A percentile compares a stretch with the other conserved stretches of the same genome.
Conservation (phyloP, 768 basidiomycete species). For the Artomyces pyxidatus region DNA sequence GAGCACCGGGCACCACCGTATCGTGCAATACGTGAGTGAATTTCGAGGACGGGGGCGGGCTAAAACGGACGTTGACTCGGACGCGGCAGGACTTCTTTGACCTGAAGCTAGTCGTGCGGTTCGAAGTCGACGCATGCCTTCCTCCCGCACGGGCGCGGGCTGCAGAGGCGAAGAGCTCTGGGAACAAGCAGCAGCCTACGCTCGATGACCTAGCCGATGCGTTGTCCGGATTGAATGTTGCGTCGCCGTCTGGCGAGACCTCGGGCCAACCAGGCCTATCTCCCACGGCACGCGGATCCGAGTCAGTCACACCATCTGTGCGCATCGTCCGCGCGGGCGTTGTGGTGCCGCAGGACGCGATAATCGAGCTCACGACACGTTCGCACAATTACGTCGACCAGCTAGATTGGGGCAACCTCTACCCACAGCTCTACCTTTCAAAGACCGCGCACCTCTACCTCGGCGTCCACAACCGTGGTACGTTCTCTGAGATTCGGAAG, state of each 20-base stretch:
- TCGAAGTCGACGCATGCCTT: conserved; percentile 40
- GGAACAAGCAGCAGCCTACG: not conserved
- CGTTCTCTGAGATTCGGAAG: conserved; percentile 43
- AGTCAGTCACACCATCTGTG: not conserved
- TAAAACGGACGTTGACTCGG: not conserved
- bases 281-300: not conserved
- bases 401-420: conserved; percentile 49
- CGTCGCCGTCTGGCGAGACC: not conserved
- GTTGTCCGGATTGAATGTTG: not conserved
- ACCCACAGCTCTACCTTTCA: conserved; percentile 61
- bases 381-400: conserved; percentile 9
- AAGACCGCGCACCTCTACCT: conserved; percentile 56
- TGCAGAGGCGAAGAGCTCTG: not conserved
- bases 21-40: conserved; percentile 45
- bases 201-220: not conserved
- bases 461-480: conserved; percentile 45
- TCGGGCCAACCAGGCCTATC: not conserved
- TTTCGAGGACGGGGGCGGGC: not conserved
- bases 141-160: not conserved
- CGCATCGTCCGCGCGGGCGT: not conserved
- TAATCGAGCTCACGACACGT: conserved; percentile 26
- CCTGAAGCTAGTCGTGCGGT: conserved; percentile 50
- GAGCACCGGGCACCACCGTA: conserved; percentile 51
- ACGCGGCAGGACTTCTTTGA: conserved; percentile 44
- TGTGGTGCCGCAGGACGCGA: not conserved